Conservation (phyloP, 1,284 basidiomycete genomes). For the Papiliotrema nemorosa region DNA sequence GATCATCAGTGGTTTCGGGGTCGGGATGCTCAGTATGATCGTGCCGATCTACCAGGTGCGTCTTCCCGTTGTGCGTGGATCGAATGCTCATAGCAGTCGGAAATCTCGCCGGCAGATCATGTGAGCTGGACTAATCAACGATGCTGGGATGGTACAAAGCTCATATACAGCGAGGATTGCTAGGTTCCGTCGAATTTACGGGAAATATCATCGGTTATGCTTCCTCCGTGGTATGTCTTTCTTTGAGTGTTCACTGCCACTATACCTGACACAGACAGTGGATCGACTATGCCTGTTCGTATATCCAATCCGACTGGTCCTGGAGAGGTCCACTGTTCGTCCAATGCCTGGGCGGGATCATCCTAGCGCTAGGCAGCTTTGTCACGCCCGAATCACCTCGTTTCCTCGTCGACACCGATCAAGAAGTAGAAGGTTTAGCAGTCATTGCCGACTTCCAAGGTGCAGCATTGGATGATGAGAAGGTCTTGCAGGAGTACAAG, state of each 20-base stretch:
- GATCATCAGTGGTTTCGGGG: conserved; percentile 85
- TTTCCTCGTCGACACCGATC: conserved; percentile 88
- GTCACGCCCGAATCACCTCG: conserved; percentile 90
- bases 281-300: conserved; percentile 93
- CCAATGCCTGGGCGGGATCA: conserved; percentile 82
- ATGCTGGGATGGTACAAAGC: no score
- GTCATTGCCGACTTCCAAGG: conserved; percentile 91
- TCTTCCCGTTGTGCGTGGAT: no score
- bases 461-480: conserved; percentile 66
- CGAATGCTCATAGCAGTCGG: conserved; percentile 58
- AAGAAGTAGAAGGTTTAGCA: conserved; percentile 77
- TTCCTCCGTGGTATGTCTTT: conserved; percentile 75
- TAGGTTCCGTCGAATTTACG: conserved; percentile 97
- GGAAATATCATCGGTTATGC: conserved; percentile 91
- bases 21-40: conserved; percentile 89
- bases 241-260: no score
- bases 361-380: conserved; percentile 77
- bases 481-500: conserved; percentile 78
- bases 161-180: conserved; percentile 65
- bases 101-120: conserved; percentile 91
- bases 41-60: conserved; percentile 82
- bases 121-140: conserved; percentile 54
- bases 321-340: conserved; percentile 82
- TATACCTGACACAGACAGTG: no score
- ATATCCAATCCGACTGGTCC: conserved; percentile 71